Evolutionary conservation across 495 filamentous ascomycete genomes (phyloP).

Genomic region (Filosporella fistucella): DNA sequence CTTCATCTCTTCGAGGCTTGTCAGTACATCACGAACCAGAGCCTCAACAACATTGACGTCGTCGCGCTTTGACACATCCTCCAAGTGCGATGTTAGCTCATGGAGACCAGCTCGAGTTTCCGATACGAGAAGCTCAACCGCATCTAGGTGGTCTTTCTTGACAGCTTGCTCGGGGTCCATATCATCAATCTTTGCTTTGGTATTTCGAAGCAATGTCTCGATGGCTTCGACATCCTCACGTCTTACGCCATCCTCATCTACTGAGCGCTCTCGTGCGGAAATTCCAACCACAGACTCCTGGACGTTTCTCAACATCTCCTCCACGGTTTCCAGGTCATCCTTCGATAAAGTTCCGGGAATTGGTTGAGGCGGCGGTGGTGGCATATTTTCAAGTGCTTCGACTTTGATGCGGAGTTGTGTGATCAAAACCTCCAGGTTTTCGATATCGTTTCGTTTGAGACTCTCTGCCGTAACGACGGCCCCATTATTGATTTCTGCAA

Average conservation of each 20-base stretch:
- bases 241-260: conserved; percentile 40
- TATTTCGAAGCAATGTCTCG: conserved; percentile 79
- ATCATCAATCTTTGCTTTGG: conserved; percentile 78
- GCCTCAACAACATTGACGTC: conserved; percentile 73
- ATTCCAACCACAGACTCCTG: conserved; percentile 50
- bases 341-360: conserved; percentile 25
- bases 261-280: conserved; percentile 33
- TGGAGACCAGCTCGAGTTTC: conserved; percentile 68
- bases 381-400: conserved; percentile 66
- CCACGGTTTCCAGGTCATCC: conserved; percentile 24
- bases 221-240: conserved; percentile 84
- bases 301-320: conserved; percentile 35
- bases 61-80: conserved; percentile 65
- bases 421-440: conserved; percentile 77
- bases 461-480: conserved; percentile 35
- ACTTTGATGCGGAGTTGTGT: conserved; percentile 79
- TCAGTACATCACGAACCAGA: conserved; percentile 69
- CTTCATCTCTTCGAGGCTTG: conserved; percentile 73
- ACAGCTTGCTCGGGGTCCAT: conserved; percentile 57
- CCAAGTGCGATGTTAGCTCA: conserved; percentile 50
- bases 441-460: conserved; percentile 65
- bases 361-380: conserved; percentile 32
- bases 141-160: conserved; percentile 71
- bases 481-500: conserved; percentile 45
- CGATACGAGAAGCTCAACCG: conserved; percentile 62